A percentile compares a stretch with the other conserved stretches of the same genome.
These are phyloP conservation scores for Amaranthus tricolor DNA, from an alignment of 179 eudicot species.

Conservation along the genomic window DNA sequence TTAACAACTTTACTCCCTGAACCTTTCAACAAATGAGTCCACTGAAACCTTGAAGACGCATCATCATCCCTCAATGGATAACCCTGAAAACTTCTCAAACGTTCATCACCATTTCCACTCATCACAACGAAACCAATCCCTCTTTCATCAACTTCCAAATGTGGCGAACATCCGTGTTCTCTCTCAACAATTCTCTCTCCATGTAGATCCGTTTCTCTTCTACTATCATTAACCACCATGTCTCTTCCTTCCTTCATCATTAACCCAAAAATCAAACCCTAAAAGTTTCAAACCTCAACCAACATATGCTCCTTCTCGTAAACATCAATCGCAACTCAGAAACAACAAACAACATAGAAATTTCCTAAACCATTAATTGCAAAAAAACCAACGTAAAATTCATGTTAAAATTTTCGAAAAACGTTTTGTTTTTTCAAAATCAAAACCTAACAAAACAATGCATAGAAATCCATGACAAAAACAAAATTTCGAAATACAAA, in stretches of 20 bases:
- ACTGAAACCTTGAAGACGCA: constrained; percentile 21
- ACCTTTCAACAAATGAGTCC: constrained; percentile 21
- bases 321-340: neutral
- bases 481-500: neutral
- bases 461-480: neutral
- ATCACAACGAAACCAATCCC: neutral
- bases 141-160: constrained; percentile 8
- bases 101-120: constrained; percentile 14
- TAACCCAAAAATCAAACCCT: constrained; percentile 7
- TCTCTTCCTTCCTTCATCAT: constrained; percentile 13
- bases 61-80: constrained; percentile 3
- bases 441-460: constrained; percentile 17
- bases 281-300: neutral
- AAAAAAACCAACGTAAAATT: constrained; percentile 9
- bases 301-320: neutral
- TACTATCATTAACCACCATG: constrained; percentile 1
- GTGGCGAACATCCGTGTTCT: neutral
- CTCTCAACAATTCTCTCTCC: constrained; percentile 4
- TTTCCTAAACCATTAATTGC: constrained; percentile 2
- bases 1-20: constrained; percentile 4
- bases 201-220: constrained; percentile 11
- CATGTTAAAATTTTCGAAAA: neutral
- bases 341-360: neutral
- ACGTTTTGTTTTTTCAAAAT: neutral
- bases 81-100: constrained; percentile 1